Conservation (phyloP, 2,329 filamentous ascomycete genomes). For the Cytospora piceae region DNA sequence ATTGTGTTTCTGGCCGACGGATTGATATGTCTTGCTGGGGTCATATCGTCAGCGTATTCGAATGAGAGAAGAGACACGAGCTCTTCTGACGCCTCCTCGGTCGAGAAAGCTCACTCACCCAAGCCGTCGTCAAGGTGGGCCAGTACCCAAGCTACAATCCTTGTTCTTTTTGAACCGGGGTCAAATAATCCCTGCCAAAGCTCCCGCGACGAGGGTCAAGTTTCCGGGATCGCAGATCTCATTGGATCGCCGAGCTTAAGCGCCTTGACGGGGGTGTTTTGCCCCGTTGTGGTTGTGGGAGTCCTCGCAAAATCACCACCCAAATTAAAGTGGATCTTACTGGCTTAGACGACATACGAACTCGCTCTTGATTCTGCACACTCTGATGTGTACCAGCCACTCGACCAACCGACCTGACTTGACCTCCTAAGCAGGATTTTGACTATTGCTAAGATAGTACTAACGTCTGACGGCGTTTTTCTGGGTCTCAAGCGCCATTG, state of each 20-base stretch:
- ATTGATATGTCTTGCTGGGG: neutral
- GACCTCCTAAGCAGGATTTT: neutral
- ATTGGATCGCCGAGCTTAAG: slow-evolving; percentile 27
- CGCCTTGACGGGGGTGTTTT: slow-evolving; percentile 12
- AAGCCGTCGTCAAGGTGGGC: neutral
- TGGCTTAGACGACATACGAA: neutral
- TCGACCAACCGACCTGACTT: neutral
- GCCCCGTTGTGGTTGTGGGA: slow-evolving; percentile 12
- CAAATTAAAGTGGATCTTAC: neutral
- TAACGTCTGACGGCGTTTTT: neutral
- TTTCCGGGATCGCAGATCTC: slow-evolving; percentile 11
- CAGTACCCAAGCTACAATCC: neutral
- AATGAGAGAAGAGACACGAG: neutral
- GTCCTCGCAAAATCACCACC: slow-evolving; percentile 6
- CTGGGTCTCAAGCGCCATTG: neutral
- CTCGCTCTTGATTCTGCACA: too few species aligned
- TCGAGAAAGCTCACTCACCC: too few species aligned
- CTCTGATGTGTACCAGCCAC: too few species aligned
- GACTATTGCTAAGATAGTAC: neutral
- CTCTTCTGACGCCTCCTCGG: neutral
- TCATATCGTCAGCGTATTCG: neutral
- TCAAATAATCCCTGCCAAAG: slow-evolving; percentile 26
- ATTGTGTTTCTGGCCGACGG: neutral
- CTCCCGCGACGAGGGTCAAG: slow-evolving; percentile 18
- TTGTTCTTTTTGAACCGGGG: slow-evolving; percentile 13